Evolutionary conservation across 169 alveolate genomes (phyloP).

Genomic region (Amoebophrya sp.): DNA sequence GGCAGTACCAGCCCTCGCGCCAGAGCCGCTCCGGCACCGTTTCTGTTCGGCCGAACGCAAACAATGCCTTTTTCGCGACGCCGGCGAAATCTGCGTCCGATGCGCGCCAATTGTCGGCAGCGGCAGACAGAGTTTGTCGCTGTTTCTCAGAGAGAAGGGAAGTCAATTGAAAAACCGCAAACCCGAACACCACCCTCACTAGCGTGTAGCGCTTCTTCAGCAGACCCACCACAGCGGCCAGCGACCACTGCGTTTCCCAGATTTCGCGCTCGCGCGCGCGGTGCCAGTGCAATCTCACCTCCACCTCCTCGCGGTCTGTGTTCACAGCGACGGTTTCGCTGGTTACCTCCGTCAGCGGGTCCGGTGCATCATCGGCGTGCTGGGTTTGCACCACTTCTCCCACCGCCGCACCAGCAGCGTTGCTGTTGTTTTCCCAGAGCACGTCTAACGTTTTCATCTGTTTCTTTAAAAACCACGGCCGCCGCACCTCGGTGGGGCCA

Average conservation of each 20-base stretch:
- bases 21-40: not conserved
- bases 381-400: no score
- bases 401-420: not conserved
- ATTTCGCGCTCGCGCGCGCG: slow-evolving; percentile 1
- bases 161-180: not conserved
- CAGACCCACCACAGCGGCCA: not conserved
- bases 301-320: not conserved
- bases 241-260: slow-evolving; percentile 17
- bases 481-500: not conserved
- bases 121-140: not conserved
- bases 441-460: not conserved
- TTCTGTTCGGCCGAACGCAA: not conserved
- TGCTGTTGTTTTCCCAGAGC: not conserved
- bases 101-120: not conserved
- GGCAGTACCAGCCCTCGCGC: not conserved
- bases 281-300: not conserved
- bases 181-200: not conserved
- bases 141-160: not conserved
- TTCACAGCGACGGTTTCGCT: not conserved
- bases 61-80: not conserved
- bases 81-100: not conserved
- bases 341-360: not conserved
- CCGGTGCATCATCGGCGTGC: not conserved
- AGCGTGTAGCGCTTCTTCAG: not conserved
- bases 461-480: not conserved